Conservation (phyloP, 2,329 filamentous ascomycete genomes). For the Sphaceloma murrayae region DNA sequence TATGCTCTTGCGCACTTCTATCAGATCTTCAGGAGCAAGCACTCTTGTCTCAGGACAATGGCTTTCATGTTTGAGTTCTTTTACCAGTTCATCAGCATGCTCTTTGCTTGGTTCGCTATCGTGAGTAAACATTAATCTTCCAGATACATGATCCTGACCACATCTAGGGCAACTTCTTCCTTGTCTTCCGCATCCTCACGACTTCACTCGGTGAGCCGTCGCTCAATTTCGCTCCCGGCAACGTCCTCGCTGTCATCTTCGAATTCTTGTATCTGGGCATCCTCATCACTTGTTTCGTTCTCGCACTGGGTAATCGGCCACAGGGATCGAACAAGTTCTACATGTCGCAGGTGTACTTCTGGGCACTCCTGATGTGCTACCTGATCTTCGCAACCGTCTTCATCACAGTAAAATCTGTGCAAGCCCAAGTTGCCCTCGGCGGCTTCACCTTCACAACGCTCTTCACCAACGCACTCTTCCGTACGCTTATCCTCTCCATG, state of each 20-base stretch:
- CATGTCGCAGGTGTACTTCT: conserved; percentile 97
- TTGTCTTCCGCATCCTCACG: conserved; percentile 95
- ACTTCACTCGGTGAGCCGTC: conserved; percentile 62
- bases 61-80: conserved; percentile 87
- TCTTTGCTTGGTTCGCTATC: conserved; percentile 97
- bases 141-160: conserved; percentile 17
- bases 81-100: conserved; percentile 92
- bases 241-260: conserved; percentile 78
- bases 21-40: conserved; percentile 88
- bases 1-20: conserved; percentile 94
- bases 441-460: conserved; percentile 63
- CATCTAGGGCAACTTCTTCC: conserved; percentile 77
- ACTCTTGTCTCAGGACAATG: conserved; percentile 76
- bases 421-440: conserved; percentile 54
- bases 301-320: conserved; percentile 88
- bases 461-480: conserved; percentile 82
- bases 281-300: conserved; percentile 86
- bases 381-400: conserved; percentile 91
- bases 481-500: conserved; percentile 85
- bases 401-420: conserved; percentile 81
- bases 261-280: conserved; percentile 93
- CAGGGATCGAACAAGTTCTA: conserved; percentile 91
- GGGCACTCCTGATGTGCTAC: conserved; percentile 91
- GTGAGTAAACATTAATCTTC: conserved; percentile 33
- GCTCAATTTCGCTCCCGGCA: conserved; percentile 67